Percentiles rank a stretch among this genome's conserved stretches.
Evolutionary conservation across 441 rosid genomes (phyloP).

Genomic region (Syzygium malaccense): DNA sequence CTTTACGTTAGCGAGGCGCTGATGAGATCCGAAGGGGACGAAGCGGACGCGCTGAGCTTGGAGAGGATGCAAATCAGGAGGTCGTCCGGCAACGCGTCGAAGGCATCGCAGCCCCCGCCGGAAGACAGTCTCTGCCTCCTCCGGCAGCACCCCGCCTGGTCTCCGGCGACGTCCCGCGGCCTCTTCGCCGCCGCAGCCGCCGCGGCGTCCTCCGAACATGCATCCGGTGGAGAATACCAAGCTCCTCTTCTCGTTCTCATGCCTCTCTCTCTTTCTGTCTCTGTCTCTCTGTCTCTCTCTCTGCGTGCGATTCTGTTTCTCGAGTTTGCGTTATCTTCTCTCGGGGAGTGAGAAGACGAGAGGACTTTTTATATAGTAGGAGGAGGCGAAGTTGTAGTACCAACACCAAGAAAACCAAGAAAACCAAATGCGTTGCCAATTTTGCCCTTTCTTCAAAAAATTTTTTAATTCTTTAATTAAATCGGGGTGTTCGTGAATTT

Average conservation of each 20-base stretch:
- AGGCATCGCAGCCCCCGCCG: constrained; percentile 18
- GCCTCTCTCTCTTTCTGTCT: constrained; percentile 1
- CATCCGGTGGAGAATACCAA: constrained; percentile 29
- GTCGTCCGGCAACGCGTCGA: constrained; percentile 78
- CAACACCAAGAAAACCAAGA: background rate
- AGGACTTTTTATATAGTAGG: constrained; percentile 28
- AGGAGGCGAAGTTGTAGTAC: background rate
- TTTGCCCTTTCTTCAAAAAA: background rate
- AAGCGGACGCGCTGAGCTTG: constrained; percentile 51
- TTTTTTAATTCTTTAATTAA: accelerated
- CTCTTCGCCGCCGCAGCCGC: constrained; percentile 15
- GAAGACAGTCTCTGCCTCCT: constrained; percentile 7
- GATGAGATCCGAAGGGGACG: constrained; percentile 67
- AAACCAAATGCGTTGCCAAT: background rate
- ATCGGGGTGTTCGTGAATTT: background rate
- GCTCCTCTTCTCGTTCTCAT: constrained; percentile 57
- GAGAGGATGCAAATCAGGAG: constrained; percentile 59
- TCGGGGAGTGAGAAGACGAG: background rate
- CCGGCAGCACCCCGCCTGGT: constrained; percentile 19
- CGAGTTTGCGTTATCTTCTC: background rate
- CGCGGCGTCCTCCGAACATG: constrained; percentile 18
- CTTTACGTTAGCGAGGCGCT: constrained; percentile 63
- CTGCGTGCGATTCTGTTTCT: background rate
- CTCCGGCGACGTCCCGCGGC: constrained; percentile 5
- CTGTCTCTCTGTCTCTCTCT: background rate